Conservation (phyloP, 2,329 filamentous ascomycete species). For the Fusarium newnesense region DNA sequence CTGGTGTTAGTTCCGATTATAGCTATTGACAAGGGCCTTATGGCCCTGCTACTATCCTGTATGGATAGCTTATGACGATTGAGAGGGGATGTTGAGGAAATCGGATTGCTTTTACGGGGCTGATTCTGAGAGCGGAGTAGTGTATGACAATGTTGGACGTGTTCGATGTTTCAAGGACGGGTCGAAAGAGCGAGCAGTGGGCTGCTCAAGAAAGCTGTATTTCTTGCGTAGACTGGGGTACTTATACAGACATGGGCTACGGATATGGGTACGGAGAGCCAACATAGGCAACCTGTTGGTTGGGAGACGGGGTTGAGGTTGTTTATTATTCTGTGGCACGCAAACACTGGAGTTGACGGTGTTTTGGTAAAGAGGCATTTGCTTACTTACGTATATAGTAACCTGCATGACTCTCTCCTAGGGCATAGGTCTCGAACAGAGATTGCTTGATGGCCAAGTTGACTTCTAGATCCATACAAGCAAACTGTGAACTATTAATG, state of each 20-base stretch:
- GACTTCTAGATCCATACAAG: not conserved
- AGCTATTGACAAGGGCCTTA: slow-evolving; percentile 1
- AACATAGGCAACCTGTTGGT: slow-evolving; percentile 36
- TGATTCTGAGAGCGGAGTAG: not conserved
- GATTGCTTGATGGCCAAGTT: slow-evolving; percentile 23
- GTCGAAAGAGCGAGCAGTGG: slow-evolving; percentile 34
- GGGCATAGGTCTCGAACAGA: slow-evolving; percentile 19
- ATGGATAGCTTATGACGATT: slow-evolving; percentile 1
- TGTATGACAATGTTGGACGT: slow-evolving; percentile 32
- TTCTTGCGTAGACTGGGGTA: slow-evolving; percentile 41
- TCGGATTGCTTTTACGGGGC: not conserved
- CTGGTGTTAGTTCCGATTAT: not conserved
- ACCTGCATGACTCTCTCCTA: slow-evolving; percentile 23
- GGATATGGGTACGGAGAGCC: slow-evolving; percentile 16
- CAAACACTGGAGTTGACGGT: slow-evolving; percentile 39
- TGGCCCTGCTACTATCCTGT: not conserved
- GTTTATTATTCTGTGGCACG: slow-evolving; percentile 11
- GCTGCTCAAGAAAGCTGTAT: slow-evolving; percentile 32
- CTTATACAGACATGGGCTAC: slow-evolving; percentile 11
- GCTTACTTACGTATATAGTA: slow-evolving; percentile 20
- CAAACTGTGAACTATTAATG: not conserved
- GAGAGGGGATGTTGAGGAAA: not conserved
- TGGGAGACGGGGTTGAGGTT: slow-evolving; percentile 8
- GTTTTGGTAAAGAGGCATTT: slow-evolving; percentile 37
- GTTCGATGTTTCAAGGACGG: slow-evolving; percentile 34